These are phyloP conservation scores for Flagelloscypha sp. DNA, from an alignment of 768 basidiomycete species.

Conservation along the genomic window DNA sequence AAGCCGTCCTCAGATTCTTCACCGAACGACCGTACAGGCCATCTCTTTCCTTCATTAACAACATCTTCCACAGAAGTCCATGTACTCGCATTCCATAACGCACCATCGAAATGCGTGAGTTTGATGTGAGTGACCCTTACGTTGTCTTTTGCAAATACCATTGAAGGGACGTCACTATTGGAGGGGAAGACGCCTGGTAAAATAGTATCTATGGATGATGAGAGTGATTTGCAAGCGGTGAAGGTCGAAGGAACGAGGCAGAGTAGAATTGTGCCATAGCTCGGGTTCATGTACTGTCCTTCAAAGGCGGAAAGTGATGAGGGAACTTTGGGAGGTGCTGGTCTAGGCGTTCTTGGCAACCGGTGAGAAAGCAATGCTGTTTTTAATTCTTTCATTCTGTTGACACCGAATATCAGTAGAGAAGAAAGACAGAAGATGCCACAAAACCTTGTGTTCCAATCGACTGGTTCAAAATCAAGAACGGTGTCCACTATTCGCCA, in stretches of 20 bases:
- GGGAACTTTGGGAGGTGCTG: constrained; percentile 8
- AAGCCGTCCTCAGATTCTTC: too few relatives aligned
- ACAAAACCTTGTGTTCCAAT: constrained; percentile 6
- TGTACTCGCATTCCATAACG: constrained; percentile 37
- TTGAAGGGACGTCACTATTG: constrained; percentile 7
- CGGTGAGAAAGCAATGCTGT: constrained; percentile 1
- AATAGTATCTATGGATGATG: constrained; percentile 3
- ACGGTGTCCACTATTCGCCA: constrained; percentile 12
- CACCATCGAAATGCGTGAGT: constrained; percentile 27
- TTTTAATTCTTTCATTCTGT: constrained; percentile 6
- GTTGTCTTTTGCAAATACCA: constrained; percentile 11
- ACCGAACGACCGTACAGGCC: too few relatives aligned
- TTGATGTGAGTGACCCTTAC: constrained; percentile 22
- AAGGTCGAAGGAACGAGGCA: constrained; percentile 6
- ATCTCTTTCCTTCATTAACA: too few relatives aligned
- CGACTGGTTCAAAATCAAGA: constrained; percentile 10
- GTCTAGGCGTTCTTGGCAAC: constrained; percentile 6
- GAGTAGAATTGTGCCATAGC: too few relatives aligned
- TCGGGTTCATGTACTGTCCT: constrained; percentile 10
- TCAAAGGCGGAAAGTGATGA: constrained; percentile 5
- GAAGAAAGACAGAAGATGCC: too few relatives aligned
- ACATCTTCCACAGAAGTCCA: too few relatives aligned
- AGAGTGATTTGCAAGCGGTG: constrained; percentile 5
- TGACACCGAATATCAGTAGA: constrained; percentile 2
- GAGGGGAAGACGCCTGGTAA: constrained; percentile 3